Conservation (phyloP, 352 stramenopile genomes). For the Phytophthora tentaculata region DNA sequence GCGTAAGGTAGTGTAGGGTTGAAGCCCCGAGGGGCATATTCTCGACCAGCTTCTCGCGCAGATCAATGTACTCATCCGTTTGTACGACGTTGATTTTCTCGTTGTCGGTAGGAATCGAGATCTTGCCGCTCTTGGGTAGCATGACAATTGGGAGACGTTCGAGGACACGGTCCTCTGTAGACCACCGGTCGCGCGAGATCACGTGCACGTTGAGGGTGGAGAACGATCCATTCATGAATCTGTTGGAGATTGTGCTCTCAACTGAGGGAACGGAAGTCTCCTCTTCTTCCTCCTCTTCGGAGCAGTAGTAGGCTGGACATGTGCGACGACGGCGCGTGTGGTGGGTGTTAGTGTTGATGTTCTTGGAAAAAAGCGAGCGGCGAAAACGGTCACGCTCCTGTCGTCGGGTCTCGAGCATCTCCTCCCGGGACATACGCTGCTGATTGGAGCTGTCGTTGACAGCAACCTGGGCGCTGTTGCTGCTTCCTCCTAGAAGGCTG, state of each 20-base stretch:
- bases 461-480: conserved; percentile 11
- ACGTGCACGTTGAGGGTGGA: conserved; percentile 77
- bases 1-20: conserved; percentile 62
- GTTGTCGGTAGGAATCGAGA: conserved; percentile 78
- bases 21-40: conserved; percentile 38
- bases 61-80: conserved; percentile 68
- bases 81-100: conserved; percentile 75
- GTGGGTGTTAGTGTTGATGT: conserved; percentile 9
- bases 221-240: conserved; percentile 85
- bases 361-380: conserved; percentile 61
- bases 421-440: conserved; percentile 62
- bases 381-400: conserved; percentile 78
- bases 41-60: conserved; percentile 66
- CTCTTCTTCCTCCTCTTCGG: conserved; percentile 82
- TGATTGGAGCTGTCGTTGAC: conserved; percentile 24
- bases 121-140: conserved; percentile 66
- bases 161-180: conserved; percentile 57
- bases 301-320: conserved; percentile 56
- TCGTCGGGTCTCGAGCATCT: conserved; percentile 71
- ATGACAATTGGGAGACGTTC: conserved; percentile 79
- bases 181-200: conserved; percentile 76
- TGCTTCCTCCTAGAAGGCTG: conserved; percentile 14
- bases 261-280: conserved; percentile 56
- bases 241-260: conserved; percentile 81
- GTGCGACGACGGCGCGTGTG: conserved; percentile 38